Base-by-base conservation (phyloP, 2,329 filamentous ascomycete species). In the Mariannaea elegans region DNA sequence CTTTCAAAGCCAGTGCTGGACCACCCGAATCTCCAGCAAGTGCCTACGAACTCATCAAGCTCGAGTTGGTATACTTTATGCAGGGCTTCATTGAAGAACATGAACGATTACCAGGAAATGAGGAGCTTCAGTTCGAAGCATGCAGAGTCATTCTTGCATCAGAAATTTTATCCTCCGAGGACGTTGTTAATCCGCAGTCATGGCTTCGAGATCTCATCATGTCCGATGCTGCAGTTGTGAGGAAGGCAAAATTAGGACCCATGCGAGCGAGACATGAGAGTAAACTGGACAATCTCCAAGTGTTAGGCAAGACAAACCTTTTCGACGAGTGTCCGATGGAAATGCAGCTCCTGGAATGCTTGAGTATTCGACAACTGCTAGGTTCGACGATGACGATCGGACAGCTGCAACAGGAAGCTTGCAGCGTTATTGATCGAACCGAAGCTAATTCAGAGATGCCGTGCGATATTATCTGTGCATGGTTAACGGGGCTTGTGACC, bases 21-120 rank as follows among this genome's bases (percentile, higher is more conserved):
- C 70, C 70, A 0, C 39, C 61, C 2, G 63, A 31, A 57, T 65
- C 47, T 23, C 68, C 50, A 31, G 56, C 24, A 44, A 70, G 63
- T 4, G 69, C 75, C 0, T 78, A 77, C 44, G 77, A 78, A 44
- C 52, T 76, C 0, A 63, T 79, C 1, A 78, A 78, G 34, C 54
- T 77, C 1, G 75, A 76, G 16, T 49, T 79, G 0, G 65, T 74
- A 7, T 70, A 72, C 9, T 73, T 65, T 27, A 62, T 71, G 45
- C 66, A 70, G 5, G 65, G 64, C 4, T 67, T 68, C 32, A 59
- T 68, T 2, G 70, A 74, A 7, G 41, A 21, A 0, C 53, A 66
- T 2, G 64, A 66, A 2, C 51, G n/a, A 0, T 16, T 68, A 1
- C 72, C 72, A 0, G 61, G 56, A 2, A 52, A 67, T 0, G 55